Conservation (phyloP, 2,329 filamentous ascomycete genomes). For the Dactylonectria estremocensis region DNA sequence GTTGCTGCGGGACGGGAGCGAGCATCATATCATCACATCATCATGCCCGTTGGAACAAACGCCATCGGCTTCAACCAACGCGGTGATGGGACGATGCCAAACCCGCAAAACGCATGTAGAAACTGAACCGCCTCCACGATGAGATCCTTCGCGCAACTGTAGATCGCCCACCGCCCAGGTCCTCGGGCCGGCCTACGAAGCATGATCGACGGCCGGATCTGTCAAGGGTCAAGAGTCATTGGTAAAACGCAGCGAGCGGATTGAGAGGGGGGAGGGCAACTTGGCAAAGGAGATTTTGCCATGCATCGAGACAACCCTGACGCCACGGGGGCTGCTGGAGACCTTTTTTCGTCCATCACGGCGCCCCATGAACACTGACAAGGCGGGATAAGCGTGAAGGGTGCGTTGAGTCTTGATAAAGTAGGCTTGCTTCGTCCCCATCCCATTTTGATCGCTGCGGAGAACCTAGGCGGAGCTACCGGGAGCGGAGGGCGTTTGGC, state of each 20-base stretch:
- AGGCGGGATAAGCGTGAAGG: constrained; percentile 4
- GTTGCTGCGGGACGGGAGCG: too few species aligned
- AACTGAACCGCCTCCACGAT: background rate
- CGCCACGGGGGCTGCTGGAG: too few species aligned
- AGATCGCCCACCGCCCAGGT: constrained; percentile 34
- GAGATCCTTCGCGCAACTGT: background rate
- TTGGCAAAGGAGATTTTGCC: background rate
- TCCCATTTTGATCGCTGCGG: constrained; percentile 20
- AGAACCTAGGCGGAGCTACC: constrained; percentile 16
- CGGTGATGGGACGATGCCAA: constrained; percentile 3
- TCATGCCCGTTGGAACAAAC: background rate
- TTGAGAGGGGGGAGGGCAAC: background rate
- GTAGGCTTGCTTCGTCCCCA: constrained; percentile 20
- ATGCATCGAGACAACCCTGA: too few species aligned
- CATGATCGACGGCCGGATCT: background rate
- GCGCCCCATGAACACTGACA: constrained; percentile 3
- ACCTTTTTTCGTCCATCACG: too few species aligned
- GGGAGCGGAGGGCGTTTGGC: constrained; percentile 36
- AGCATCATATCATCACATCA: too few species aligned
- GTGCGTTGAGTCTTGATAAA: too few species aligned
- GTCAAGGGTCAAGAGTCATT: background rate
- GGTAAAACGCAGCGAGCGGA: background rate
- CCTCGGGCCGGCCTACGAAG: constrained; percentile 21
- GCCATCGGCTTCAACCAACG: constrained; percentile 1
- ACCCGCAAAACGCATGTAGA: constrained; percentile 14